phyloP scores from a whole-genome alignment of 1,284 basidiomycete species.

The Cerrena zonata region DNA sequence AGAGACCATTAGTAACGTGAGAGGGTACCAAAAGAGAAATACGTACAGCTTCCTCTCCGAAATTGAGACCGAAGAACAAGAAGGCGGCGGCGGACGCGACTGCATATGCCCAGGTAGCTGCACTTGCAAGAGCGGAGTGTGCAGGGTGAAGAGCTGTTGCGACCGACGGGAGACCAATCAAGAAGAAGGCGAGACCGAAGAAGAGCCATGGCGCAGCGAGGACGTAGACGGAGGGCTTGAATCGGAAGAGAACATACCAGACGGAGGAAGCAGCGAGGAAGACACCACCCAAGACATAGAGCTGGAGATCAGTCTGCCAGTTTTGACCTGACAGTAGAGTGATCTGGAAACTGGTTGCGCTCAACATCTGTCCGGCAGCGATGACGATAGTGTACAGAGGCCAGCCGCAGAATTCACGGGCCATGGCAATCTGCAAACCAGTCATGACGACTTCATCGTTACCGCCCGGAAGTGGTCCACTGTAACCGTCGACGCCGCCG shows the following conservation, averaged over 20 bases:
- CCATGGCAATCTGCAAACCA: conserved; percentile 73
- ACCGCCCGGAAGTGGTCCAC: conserved; percentile 48
- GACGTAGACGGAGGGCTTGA: conserved; percentile 82
- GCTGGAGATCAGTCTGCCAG: conserved; percentile 72
- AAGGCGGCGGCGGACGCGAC: conserved; percentile 85
- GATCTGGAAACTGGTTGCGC: conserved; percentile 91
- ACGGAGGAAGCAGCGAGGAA: conserved; percentile 80
- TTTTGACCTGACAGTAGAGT: conserved; percentile 82
- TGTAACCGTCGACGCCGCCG: conserved; percentile 43
- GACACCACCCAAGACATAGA: conserved; percentile 84
- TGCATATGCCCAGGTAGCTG: conserved; percentile 86
- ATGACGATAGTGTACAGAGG: conserved; percentile 86
- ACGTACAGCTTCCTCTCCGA: conserved; percentile 84
- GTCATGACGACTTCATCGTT: conserved; percentile 67
- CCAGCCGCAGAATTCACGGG: conserved; percentile 75
- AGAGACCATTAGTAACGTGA: conserved; percentile 31
- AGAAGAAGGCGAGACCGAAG: conserved; percentile 82
- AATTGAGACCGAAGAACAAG: conserved; percentile 89
- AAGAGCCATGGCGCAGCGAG: conserved; percentile 83
- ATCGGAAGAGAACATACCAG: conserved; percentile 87
- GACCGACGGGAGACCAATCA: conserved; percentile 82
- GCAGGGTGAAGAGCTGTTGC: conserved; percentile 53
- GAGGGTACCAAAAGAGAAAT: conserved; percentile 20
- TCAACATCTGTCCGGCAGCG: conserved; percentile 79
- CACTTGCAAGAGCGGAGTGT: conserved; percentile 63